Evolutionary conservation across 441 rosid genomes (phyloP).

Genomic region (Bocquillonia castaneifolia): DNA sequence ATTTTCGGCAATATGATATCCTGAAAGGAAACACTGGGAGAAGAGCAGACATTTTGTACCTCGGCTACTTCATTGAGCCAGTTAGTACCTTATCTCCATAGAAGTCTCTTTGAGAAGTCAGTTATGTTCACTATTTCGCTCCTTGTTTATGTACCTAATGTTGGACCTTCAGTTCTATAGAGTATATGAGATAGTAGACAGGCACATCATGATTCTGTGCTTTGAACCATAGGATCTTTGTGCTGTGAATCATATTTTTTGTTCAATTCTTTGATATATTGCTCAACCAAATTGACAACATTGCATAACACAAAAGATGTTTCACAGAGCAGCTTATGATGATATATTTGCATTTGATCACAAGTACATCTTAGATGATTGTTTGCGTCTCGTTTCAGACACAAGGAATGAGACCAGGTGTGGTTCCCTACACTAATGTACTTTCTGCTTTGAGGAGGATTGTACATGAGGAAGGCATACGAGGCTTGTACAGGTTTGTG

Average conservation of each 20-base stretch:
- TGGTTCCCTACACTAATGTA: conserved; percentile 80
- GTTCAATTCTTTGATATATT: not conserved
- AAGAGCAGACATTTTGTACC: not conserved
- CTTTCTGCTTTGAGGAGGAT: conserved; percentile 79
- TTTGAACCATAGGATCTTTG: not conserved
- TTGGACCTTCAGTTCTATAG: not conserved
- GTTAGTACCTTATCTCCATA: not conserved
- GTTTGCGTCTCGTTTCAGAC: conserved; percentile 42
- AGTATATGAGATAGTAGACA: not conserved
- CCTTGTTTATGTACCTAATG: not conserved
- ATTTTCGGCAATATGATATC: not conserved
- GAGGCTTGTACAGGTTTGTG: conserved; percentile 85
- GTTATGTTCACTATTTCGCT: not conserved
- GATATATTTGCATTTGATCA: not conserved
- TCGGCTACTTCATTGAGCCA: not conserved
- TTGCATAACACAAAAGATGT: not conserved
- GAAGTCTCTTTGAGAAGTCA: not conserved
- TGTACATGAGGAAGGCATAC: conserved; percentile 72
- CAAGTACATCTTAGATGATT: conserved; percentile 2
- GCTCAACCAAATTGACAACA: not conserved
- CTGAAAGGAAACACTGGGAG: not conserved
- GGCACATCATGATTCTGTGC: not conserved
- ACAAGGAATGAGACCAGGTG: conserved; percentile 78
- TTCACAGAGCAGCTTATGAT: not conserved
- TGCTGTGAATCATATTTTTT: not conserved